These are phyloP conservation scores for Tetrapisispora arboricola DNA, from an alignment of 805 yeast genomes.

Conservation along the genomic window DNA sequence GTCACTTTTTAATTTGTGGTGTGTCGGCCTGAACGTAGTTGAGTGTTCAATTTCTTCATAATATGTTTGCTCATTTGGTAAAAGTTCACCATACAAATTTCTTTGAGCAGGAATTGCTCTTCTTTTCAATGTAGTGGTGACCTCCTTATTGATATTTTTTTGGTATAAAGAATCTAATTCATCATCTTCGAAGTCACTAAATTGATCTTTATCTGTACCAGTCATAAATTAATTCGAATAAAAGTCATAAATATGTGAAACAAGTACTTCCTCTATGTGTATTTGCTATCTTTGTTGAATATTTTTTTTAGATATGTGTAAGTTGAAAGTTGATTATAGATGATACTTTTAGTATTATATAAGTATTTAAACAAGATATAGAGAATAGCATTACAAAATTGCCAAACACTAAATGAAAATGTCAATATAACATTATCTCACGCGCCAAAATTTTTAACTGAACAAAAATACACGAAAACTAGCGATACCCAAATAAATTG, in stretches of 20 bases:
- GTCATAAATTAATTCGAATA: not conserved
- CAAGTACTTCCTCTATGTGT: too few relatives aligned
- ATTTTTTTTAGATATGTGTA: too few relatives aligned
- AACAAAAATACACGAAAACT: too few relatives aligned
- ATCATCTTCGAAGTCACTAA: slow-evolving; percentile 24
- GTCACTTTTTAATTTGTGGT: slow-evolving; percentile 38
- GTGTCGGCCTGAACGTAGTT: slow-evolving; percentile 35
- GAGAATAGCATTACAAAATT: too few relatives aligned
- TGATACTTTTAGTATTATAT: too few relatives aligned
- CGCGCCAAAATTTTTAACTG: not conserved
- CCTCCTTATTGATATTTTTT: slow-evolving; percentile 26
- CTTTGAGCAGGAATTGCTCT: slow-evolving; percentile 28
- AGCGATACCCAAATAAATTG: too few relatives aligned
- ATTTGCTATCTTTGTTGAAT: too few relatives aligned
- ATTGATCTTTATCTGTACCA: not conserved
- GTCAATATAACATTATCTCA: too few relatives aligned
- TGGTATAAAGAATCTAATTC: slow-evolving; percentile 26
- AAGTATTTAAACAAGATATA: too few relatives aligned
- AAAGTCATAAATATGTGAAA: not conserved
- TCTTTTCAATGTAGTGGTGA: slow-evolving; percentile 24
- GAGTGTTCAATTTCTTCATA: slow-evolving; percentile 32
- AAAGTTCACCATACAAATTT: slow-evolving; percentile 25
- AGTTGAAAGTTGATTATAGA: too few relatives aligned
- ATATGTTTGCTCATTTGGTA: slow-evolving; percentile 21
- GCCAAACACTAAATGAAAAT: too few relatives aligned